A percentile compares a stretch with the other conserved stretches of the same genome.
Conservation (phyloP, 2,329 filamentous ascomycete species). For the Ophiostoma piceae region DNA sequence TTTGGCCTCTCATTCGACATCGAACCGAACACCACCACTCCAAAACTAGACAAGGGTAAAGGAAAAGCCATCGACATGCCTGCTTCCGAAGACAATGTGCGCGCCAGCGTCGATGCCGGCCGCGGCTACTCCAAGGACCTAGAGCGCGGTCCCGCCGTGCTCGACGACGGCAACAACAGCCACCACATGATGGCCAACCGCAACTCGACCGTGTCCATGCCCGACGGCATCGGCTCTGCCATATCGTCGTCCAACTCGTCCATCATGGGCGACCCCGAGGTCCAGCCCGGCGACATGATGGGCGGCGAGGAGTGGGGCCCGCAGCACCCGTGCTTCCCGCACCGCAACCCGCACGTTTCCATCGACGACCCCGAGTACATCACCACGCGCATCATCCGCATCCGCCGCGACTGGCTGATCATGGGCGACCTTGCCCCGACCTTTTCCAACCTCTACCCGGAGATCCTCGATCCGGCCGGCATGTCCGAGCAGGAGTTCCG, state of each 20-base stretch:
- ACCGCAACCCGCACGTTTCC: conserved; percentile 86
- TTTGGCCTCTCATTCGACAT: conserved; percentile 24
- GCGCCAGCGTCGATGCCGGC: conserved; percentile 32
- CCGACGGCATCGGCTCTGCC: conserved; percentile 51
- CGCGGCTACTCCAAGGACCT: conserved; percentile 46
- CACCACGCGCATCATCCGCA: conserved; percentile 82
- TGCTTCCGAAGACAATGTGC: conserved; percentile 40
- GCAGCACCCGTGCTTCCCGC: conserved; percentile 88
- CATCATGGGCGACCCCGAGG: conserved; percentile 57
- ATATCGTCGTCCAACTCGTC: conserved; percentile 55
- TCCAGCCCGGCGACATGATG: conserved; percentile 52
- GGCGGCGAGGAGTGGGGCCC: conserved; percentile 87
- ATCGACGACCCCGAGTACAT: conserved; percentile 66
- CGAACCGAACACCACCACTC: conserved; percentile 26
- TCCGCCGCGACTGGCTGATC: conserved; percentile 86
- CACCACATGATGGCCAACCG: conserved; percentile 40
- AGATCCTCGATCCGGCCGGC: conserved; percentile 81
- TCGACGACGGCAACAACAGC: conserved; percentile 26
- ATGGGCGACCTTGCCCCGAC: conserved; percentile 86
- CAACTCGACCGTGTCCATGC: conserved; percentile 45
- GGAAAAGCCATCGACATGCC: conserved; percentile 29
- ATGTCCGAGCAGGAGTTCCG: conserved; percentile 84
- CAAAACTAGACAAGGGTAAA: conserved; percentile 44
- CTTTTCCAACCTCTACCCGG: conserved; percentile 92
- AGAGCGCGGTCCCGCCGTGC: conserved; percentile 47